These are phyloP conservation scores for Neonectria ditissima DNA, from an alignment of 2,329 filamentous ascomycete genomes.

Conservation along the genomic window DNA sequence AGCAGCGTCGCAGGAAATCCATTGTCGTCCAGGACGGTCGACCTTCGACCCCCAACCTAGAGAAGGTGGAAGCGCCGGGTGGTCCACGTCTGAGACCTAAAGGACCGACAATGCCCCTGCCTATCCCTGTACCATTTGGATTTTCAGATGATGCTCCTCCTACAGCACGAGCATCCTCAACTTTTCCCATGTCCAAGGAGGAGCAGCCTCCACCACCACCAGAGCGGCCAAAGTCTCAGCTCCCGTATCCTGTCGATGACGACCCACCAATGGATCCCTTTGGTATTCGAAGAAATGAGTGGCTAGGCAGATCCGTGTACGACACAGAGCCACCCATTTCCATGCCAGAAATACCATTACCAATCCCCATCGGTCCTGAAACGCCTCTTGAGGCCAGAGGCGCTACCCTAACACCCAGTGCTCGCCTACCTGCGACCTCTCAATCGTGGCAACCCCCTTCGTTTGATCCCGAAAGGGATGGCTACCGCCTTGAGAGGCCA, in stretches of 20 bases:
- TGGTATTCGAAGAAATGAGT: slow-evolving; percentile 36
- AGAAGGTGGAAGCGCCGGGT: slow-evolving; percentile 38
- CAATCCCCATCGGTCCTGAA: slow-evolving; percentile 40
- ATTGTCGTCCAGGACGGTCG: slow-evolving; percentile 52
- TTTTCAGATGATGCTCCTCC: slow-evolving; percentile 29
- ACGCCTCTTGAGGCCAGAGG: slow-evolving; percentile 38
- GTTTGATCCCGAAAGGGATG: slow-evolving; percentile 57
- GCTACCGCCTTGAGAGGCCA: slow-evolving; percentile 52
- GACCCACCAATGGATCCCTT: slow-evolving; percentile 41
- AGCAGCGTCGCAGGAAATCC: slow-evolving; percentile 50
- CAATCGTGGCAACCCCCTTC: slow-evolving; percentile 60
- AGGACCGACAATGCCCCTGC: slow-evolving; percentile 50
- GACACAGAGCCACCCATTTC: slow-evolving; percentile 36
- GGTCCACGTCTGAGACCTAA: slow-evolving; percentile 50
- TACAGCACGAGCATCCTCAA: slow-evolving; percentile 45
- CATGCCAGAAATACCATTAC: slow-evolving; percentile 43
- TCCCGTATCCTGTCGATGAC: slow-evolving; percentile 56
- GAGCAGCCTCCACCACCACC: slow-evolving; percentile 30
- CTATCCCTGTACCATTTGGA: slow-evolving; percentile 45
- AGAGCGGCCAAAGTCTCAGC: slow-evolving; percentile 41
- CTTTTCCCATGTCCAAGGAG: slow-evolving; percentile 46
- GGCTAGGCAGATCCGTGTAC: slow-evolving; percentile 35
- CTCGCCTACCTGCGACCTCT: slow-evolving; percentile 34
- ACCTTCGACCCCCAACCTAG: slow-evolving; percentile 38
- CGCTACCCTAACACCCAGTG: slow-evolving; percentile 42